Evolutionary conservation across 495 filamentous ascomycete species (phyloP), one percentile per base, ranked within the genome.

Genomic region (Aspergillus ellipticus): DNA sequence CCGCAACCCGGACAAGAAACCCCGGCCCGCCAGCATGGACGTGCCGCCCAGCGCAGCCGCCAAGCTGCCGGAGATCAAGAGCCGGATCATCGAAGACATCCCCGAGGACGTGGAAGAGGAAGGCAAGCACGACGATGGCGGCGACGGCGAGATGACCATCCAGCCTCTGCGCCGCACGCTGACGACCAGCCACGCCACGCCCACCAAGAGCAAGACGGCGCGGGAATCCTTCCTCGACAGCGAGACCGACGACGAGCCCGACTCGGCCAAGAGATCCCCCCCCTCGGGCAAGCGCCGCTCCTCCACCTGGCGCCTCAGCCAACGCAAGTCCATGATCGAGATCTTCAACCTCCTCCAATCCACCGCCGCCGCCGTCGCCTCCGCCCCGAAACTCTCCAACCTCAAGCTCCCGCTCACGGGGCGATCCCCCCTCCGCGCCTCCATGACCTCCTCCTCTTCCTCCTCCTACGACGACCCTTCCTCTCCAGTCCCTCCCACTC

Each of bases 271-370:
- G n/a, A 51, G 45, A 49, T 20, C 33, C n/a, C 5, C 21, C 8
- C 45, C 55, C n/a, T n/a, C 35, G 2, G 35, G 31, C 24, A 54
- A 61, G 33, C 41, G 35, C 17, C 22, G 57, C 4, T 53, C 59
- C 4, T 53, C 59, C 2, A 53, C 52, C 24, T 57, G 54, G 54
- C 48, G 60, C 3, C 49, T 53, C 26, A 62, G 49, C 26, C 56
- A 59, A 20, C 63, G 63, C 41, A 62, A 60, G n/a, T 65, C 63
- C 6, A 58, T 65, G 54, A 48, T 65, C 29, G 63, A 65, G 48
- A 45, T 65, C 20, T 57, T 65, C 31, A 59, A 60, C 35, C 52
- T 60, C 33, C 47, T 60, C 1, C 59, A 58, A 11, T 48, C 45
- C 21, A 48, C 45, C 22, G 45, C 45, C 29, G 35, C 54, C 0